Evolutionary conservation across 1,139 yeast genomes (phyloP).

Genomic region (Blastobotrys aristatus): DNA sequence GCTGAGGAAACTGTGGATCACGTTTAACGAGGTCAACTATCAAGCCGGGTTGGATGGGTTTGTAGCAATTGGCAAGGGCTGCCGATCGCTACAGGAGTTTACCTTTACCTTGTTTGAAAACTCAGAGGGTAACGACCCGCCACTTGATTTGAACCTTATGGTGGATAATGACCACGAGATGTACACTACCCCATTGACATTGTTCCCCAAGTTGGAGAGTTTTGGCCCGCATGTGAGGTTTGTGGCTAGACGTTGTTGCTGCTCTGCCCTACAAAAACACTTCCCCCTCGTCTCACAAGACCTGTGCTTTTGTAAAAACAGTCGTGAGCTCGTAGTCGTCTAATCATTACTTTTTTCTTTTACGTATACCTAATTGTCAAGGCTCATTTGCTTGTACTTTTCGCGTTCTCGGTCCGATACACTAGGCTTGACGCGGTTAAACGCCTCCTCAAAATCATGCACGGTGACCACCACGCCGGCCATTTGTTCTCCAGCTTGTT

Average conservation of each 20-base stretch:
- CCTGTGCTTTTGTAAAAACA: background rate
- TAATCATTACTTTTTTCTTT: background rate
- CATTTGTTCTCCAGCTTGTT: slow-evolving; percentile 1
- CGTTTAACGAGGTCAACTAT: background rate
- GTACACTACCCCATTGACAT: background rate
- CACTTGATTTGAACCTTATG: background rate
- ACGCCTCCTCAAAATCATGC: slow-evolving; percentile 59
- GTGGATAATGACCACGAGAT: background rate
- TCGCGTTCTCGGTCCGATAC: slow-evolving; percentile 81
- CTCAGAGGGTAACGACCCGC: background rate
- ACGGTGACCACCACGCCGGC: slow-evolving; percentile 31
- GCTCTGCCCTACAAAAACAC: background rate
- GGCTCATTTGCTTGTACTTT: slow-evolving; percentile 53
- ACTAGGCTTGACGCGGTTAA: slow-evolving; percentile 76
- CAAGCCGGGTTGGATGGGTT: background rate
- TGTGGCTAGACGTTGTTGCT: background rate
- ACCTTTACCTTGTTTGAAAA: background rate
- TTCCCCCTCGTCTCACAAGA: background rate
- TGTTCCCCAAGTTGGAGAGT: background rate
- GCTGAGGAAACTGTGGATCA: background rate
- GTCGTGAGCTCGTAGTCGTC: background rate
- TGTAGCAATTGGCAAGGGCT: background rate
- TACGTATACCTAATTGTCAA: slow-evolving; percentile 1
- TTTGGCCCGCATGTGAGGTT: background rate
- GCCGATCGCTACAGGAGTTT: background rate